Percentiles rank a stretch among this genome's conserved stretches.
Conservation (phyloP, 148 eudicot genomes). For the Arctostaphylos glauca region DNA sequence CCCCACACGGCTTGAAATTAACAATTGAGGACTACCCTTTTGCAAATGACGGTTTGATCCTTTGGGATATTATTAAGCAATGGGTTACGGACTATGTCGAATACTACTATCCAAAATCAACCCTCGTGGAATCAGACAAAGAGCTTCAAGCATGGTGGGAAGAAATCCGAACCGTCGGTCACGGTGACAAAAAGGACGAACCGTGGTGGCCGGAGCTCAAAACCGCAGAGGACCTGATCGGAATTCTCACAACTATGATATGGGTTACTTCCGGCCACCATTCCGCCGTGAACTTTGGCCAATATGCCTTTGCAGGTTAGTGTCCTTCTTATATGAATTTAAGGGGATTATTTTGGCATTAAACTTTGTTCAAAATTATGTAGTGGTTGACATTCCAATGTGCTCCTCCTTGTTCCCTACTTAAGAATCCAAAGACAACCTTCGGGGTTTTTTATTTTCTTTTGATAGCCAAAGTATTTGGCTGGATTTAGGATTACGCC, state of each 20-base stretch:
- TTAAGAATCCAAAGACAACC: no score
- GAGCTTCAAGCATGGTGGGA: constrained; percentile 77
- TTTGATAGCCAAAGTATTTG: no score
- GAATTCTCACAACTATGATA: constrained; percentile 55
- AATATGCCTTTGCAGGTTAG: constrained; percentile 58
- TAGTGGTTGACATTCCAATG: no score
- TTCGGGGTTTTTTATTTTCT: no score
- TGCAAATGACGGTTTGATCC: constrained; percentile 64
- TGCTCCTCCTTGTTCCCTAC: no score
- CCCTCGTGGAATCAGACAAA: constrained; percentile 34
- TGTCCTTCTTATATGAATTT: constrained; percentile 28
- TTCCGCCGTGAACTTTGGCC: constrained; percentile 79
- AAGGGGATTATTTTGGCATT: no score
- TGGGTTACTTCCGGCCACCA: constrained; percentile 89
- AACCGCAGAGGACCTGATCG: constrained; percentile 39
- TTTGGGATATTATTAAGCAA: constrained; percentile 61
- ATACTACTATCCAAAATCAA: constrained; percentile 47
- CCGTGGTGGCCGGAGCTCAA: no score
- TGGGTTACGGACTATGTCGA: constrained; percentile 70
- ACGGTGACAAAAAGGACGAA: no score
- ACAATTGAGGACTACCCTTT: constrained; percentile 70
- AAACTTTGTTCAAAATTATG: constrained; percentile 58
- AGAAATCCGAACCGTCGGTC: no score
- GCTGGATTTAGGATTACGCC: no score
- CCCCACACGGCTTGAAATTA: constrained; percentile 66